Conservation (phyloP, 2,329 filamentous ascomycete species). For the Phyllosticta citribraziliensis region DNA sequence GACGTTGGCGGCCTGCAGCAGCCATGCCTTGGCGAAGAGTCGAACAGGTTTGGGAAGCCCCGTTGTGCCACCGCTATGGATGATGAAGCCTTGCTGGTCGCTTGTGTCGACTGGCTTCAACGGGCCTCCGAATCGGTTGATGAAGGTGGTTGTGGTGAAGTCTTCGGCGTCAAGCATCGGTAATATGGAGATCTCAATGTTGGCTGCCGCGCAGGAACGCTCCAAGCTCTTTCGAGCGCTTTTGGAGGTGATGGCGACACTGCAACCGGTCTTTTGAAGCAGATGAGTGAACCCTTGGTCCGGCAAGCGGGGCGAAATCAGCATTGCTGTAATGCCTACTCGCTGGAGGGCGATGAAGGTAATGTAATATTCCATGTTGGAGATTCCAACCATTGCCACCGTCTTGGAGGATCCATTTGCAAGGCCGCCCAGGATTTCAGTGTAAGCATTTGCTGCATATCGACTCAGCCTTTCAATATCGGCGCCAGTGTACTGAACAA, state of each 20-base stretch:
- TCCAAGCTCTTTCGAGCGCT: neutral
- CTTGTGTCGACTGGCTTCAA: neutral
- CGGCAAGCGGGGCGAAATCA: slow-evolving; percentile 46
- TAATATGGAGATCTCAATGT: neutral
- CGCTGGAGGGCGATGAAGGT: slow-evolving; percentile 45
- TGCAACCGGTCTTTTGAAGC: neutral
- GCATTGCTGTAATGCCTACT: slow-evolving; percentile 45
- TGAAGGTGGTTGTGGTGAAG: neutral
- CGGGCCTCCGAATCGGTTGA: neutral
- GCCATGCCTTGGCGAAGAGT: neutral
- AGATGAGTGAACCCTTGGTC: slow-evolving; percentile 7
- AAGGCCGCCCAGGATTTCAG: neutral
- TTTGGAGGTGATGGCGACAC: neutral
- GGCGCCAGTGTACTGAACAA: slow-evolving; percentile 2
- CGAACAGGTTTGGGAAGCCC: slow-evolving; percentile 44
- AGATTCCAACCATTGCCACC: slow-evolving; percentile 3
- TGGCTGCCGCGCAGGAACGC: neutral
- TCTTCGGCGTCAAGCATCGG: neutral
- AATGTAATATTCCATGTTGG: slow-evolving; percentile 18
- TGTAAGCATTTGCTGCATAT: slow-evolving; percentile 1
- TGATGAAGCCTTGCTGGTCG: slow-evolving; percentile 2
- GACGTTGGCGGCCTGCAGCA: slow-evolving; percentile 3
- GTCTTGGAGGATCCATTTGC: neutral
- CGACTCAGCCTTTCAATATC: neutral
- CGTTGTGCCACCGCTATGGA: slow-evolving; percentile 46